These are phyloP conservation scores for Tephrocybe sp. DNA, from an alignment of 768 basidiomycete species.

Conservation along the genomic window DNA sequence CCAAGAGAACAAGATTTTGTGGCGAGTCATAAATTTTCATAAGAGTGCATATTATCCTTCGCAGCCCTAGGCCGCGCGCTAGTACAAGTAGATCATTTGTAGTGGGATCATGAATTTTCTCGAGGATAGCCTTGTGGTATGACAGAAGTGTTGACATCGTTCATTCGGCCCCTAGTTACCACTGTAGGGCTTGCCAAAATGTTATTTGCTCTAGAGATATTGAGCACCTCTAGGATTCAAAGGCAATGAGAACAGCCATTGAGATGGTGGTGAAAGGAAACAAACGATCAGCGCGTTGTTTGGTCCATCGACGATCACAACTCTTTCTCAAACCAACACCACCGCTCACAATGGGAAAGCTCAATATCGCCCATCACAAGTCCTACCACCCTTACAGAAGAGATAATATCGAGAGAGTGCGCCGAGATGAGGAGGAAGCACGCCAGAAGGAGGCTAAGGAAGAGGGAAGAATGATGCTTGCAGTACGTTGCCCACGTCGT, in stretches of 20 bases:
- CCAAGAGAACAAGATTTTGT: slow-evolving; percentile 77
- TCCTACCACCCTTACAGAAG: slow-evolving; percentile 84
- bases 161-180: not conserved
- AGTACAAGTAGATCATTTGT: slow-evolving; percentile 74
- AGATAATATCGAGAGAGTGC: slow-evolving; percentile 81
- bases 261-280: not conserved
- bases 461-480: slow-evolving; percentile 70
- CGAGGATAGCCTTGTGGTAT: slow-evolving; percentile 66
- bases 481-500: slow-evolving; percentile 43
- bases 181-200: not conserved
- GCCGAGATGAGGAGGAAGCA: slow-evolving; percentile 82
- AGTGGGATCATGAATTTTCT: slow-evolving; percentile 70
- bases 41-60: slow-evolving; percentile 79
- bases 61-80: slow-evolving; percentile 87
- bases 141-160: slow-evolving; percentile 53
- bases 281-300: not conserved
- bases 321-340: slow-evolving; percentile 1
- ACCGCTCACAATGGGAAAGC: slow-evolving; percentile 63
- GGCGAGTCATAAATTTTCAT: slow-evolving; percentile 92
- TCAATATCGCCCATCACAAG: slow-evolving; percentile 90
- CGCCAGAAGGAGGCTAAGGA: slow-evolving; percentile 60
- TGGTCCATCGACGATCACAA: not conserved
- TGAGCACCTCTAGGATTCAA: not conserved
- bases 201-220: not conserved
- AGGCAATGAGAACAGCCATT: not conserved